These are phyloP conservation scores for Cyberlindnera veronae DNA, from an alignment of 805 yeast genomes.

Conservation along the genomic window DNA sequence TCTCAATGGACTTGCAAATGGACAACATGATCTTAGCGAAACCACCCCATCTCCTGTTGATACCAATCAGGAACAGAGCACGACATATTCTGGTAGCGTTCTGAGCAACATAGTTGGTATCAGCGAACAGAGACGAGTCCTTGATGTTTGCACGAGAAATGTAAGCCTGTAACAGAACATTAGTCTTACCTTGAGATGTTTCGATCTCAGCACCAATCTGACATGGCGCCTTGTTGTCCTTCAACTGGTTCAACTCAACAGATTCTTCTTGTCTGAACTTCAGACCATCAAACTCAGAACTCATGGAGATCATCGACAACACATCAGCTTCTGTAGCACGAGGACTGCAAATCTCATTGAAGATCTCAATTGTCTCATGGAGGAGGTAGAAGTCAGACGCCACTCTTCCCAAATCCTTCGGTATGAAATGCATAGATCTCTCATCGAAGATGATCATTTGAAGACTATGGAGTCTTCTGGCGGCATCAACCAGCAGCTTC, in stretches of 20 bases:
- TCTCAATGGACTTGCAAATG: constrained; percentile 83
- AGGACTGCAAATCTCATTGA: constrained; percentile 81
- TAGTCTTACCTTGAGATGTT: constrained; percentile 81
- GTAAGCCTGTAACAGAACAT: constrained; percentile 81
- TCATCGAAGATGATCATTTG: constrained; percentile 96
- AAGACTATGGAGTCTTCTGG: constrained; percentile 72
- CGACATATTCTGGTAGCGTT: constrained; percentile 91
- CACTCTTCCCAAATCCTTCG: constrained; percentile 90
- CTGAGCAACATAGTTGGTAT: constrained; percentile 91
- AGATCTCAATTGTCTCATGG: constrained; percentile 82
- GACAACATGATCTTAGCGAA: constrained; percentile 72
- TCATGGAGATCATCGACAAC: constrained; percentile 81
- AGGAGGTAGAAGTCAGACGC: constrained; percentile 91
- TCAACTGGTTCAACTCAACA: constrained; percentile 60
- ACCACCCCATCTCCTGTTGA: constrained; percentile 88
- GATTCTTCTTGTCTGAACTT: constrained; percentile 87
- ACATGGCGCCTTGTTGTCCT: constrained; percentile 64
- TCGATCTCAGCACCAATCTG: constrained; percentile 78
- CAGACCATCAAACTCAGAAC: constrained; percentile 89
- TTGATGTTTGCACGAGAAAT: constrained; percentile 70
- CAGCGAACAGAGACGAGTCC: constrained; percentile 82
- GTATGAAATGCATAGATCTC: constrained; percentile 66
- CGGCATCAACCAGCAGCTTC: constrained; percentile 74
- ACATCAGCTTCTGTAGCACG: constrained; percentile 90
- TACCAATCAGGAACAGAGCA: constrained; percentile 81